Conservation (phyloP, 2,329 filamentous ascomycete species). For the Mycogone perniciosa region DNA sequence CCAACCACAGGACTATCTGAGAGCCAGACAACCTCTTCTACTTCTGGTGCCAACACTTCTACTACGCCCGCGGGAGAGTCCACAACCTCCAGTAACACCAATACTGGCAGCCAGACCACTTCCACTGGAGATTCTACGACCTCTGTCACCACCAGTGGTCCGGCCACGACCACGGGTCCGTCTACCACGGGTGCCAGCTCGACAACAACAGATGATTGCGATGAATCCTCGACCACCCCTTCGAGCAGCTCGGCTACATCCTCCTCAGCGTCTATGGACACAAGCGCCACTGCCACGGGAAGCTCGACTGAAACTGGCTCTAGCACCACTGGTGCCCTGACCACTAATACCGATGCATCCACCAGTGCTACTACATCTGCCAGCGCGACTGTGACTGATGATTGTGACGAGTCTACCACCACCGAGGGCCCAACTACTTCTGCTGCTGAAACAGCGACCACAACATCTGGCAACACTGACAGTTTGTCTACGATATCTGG, state of each 20-base stretch:
- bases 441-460: not conserved
- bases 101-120: not conserved
- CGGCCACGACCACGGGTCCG: slow-evolving; percentile 6
- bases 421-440: not conserved
- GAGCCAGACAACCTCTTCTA: not conserved
- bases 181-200: not conserved
- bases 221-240: not conserved
- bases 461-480: not conserved
- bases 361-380: not conserved
- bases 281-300: not conserved
- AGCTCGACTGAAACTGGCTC: not conserved
- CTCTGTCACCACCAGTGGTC: not conserved
- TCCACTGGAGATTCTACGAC: not conserved
- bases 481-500: not conserved
- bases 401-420: not conserved
- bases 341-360: not conserved
- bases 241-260: not conserved
- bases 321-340: not conserved
- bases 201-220: not conserved
- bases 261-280: not conserved
- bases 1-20: no score
- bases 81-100: not conserved
- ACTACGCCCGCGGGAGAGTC: not conserved
- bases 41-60: not conserved
- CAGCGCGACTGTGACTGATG: not conserved